A percentile compares a stretch with the other conserved stretches of the same genome.
Evolutionary conservation across 2,329 filamentous ascomycete species (phyloP).

Genomic region (Ophiognomonia clavigignenti-juglandacearum): DNA sequence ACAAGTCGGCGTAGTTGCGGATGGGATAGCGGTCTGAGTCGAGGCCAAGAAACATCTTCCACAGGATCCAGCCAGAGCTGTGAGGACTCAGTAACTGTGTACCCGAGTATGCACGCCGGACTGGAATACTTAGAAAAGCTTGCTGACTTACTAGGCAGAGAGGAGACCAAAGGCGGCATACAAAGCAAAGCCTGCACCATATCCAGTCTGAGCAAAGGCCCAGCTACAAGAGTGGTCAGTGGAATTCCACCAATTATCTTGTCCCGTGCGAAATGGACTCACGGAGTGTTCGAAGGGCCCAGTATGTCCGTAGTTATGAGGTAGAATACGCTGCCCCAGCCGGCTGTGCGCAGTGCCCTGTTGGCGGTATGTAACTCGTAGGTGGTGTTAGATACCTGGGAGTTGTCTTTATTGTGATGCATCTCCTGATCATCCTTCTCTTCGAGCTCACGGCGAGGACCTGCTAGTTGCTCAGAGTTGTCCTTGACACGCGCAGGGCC

Average conservation of each 20-base stretch:
- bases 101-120: too few relatives aligned
- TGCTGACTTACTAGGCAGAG: too few relatives aligned
- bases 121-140: too few relatives aligned
- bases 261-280: too few relatives aligned
- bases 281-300: not conserved
- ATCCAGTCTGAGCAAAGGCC: not conserved
- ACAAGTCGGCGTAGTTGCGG: conserved; percentile 42
- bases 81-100: too few relatives aligned
- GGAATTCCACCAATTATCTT: too few relatives aligned
- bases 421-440: not conserved
- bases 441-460: too few relatives aligned
- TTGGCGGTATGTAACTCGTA: too few relatives aligned
- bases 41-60: not conserved
- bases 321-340: conserved; percentile 1
- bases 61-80: not conserved
- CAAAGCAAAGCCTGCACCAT: not conserved
- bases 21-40: conserved; percentile 19
- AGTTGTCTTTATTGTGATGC: too few relatives aligned
- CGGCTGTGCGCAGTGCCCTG: not conserved
- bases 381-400: too few relatives aligned
- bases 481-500: too few relatives aligned
- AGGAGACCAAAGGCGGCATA: not conserved
- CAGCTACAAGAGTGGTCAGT: too few relatives aligned
- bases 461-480: not conserved
- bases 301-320: not conserved